Conservation (phyloP, 257 asterid species). For the Pogostemon cablin region DNA sequence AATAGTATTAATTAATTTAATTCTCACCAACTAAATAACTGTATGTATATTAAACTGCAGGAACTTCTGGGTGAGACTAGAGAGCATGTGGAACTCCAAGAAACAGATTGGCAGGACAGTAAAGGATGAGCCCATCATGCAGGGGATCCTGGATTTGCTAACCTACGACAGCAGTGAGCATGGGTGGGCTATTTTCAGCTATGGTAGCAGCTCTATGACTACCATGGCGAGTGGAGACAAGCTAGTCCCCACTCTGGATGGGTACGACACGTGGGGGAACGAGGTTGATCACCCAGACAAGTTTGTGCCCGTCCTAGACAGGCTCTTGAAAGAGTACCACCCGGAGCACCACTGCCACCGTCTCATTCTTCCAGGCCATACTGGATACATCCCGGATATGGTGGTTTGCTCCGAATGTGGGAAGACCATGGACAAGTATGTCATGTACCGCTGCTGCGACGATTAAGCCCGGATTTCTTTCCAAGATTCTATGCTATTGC, state of each 20-base stretch:
- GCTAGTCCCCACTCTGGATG: constrained; percentile 46
- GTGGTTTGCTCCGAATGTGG: constrained; percentile 81
- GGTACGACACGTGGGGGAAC: constrained; percentile 45
- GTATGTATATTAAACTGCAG: not conserved
- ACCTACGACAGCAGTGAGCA: constrained; percentile 71
- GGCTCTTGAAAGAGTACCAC: constrained; percentile 45
- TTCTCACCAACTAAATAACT: not conserved
- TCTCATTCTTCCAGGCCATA: constrained; percentile 63
- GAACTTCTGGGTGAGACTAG: constrained; percentile 84
- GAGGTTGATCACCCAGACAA: constrained; percentile 50
- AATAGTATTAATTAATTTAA: too few relatives aligned
- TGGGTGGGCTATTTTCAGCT: constrained; percentile 84
- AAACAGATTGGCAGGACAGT: constrained; percentile 57
- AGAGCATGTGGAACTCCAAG: constrained; percentile 96
- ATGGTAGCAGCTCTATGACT: constrained; percentile 51
- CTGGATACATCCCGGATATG: constrained; percentile 63
- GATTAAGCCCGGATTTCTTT: constrained; percentile 41
- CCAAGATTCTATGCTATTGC: not conserved
- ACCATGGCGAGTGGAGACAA: constrained; percentile 57
- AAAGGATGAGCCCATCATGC: constrained; percentile 67
- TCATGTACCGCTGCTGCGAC: constrained; percentile 53
- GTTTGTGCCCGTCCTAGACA: constrained; percentile 55
- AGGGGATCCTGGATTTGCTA: constrained; percentile 62
- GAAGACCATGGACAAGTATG: constrained; percentile 60
- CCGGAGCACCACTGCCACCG: constrained; percentile 81